Evolutionary conservation across 2,329 filamentous ascomycete genomes (phyloP).

Genomic region (Botrytis byssoidea): DNA sequence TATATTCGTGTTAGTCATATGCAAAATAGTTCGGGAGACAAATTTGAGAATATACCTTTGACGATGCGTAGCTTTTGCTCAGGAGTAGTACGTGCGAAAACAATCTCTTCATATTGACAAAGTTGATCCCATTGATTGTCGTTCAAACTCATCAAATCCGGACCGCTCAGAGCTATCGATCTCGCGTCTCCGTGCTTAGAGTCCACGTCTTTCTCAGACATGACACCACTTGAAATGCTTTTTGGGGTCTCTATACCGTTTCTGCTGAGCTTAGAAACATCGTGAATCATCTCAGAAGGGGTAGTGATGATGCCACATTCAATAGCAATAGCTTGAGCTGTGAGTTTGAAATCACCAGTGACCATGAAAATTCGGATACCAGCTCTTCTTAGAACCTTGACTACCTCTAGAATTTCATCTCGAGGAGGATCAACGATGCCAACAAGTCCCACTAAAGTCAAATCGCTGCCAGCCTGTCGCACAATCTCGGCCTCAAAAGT

Average conservation of each 20-base stretch:
- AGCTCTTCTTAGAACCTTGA: slow-evolving; percentile 61
- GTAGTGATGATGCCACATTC: slow-evolving; percentile 67
- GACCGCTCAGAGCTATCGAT: slow-evolving; percentile 61
- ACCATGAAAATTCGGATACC: slow-evolving; percentile 75
- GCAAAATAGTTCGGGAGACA: not conserved
- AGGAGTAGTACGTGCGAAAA: slow-evolving; percentile 72
- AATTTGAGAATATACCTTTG: slow-evolving; percentile 48
- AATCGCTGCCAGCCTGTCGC: slow-evolving; percentile 47
- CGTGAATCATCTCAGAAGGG: slow-evolving; percentile 24
- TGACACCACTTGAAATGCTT: not conserved
- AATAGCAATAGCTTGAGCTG: slow-evolving; percentile 66
- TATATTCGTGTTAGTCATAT: slow-evolving; percentile 4
- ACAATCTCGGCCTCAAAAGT: slow-evolving; percentile 54
- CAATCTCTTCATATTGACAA: slow-evolving; percentile 64
- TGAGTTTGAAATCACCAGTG: slow-evolving; percentile 75
- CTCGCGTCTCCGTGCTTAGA: not conserved
- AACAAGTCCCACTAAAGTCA: slow-evolving; percentile 55
- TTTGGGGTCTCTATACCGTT: slow-evolving; percentile 12
- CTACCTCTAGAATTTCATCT: slow-evolving; percentile 55
- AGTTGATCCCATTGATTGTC: slow-evolving; percentile 67
- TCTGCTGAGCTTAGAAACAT: slow-evolving; percentile 22
- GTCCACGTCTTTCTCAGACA: slow-evolving; percentile 13
- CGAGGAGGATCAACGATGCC: slow-evolving; percentile 58
- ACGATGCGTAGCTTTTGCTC: slow-evolving; percentile 78
- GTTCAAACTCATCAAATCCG: slow-evolving; percentile 62